Evolutionary conservation across 2,329 filamentous ascomycete species (phyloP).

Genomic region (Sarocladiaceae sp.): DNA sequence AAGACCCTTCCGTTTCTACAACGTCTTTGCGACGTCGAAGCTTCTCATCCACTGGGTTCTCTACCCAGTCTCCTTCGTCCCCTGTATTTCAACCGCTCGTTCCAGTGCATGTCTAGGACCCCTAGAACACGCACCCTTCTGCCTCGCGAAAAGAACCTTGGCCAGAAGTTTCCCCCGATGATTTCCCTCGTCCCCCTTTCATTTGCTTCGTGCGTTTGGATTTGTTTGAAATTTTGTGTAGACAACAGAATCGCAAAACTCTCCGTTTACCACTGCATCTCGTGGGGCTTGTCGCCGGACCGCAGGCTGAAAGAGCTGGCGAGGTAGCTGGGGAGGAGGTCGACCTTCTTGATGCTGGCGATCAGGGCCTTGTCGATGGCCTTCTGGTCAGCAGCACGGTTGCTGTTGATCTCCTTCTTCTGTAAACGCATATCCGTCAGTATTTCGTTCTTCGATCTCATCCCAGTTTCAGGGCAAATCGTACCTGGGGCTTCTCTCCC

Average conservation of each 20-base stretch:
- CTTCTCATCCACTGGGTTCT: constrained; percentile 1
- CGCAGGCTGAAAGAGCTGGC: constrained; percentile 95
- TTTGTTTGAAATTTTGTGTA: constrained; percentile 18
- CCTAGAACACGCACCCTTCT: background rate
- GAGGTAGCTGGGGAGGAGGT: constrained; percentile 90
- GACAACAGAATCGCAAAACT: constrained; percentile 14
- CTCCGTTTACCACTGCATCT: constrained; percentile 92
- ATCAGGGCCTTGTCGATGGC: constrained; percentile 94
- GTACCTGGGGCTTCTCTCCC: constrained; percentile 94
- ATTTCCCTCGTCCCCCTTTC: constrained; percentile 19
- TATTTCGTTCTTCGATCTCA: constrained; percentile 5
- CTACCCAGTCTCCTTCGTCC: background rate
- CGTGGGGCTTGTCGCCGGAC: constrained; percentile 99
- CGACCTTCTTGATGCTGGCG: constrained; percentile 97
- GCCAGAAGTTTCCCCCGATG: background rate
- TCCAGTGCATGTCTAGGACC: constrained; percentile 10
- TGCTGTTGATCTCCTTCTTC: constrained; percentile 96
- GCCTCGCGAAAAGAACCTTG: constrained; percentile 7
- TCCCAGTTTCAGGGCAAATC: constrained; percentile 24
- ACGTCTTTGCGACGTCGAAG: constrained; percentile 17
- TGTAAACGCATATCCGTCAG: constrained; percentile 39
- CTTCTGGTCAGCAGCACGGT: constrained; percentile 96
- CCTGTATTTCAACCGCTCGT: constrained; percentile 15
- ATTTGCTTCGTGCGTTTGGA: constrained; percentile 16
- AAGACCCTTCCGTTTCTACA: constrained; percentile 41